phyloP scores from a whole-genome alignment of 1,284 basidiomycete species.

The Pholiota adiposa region DNA sequence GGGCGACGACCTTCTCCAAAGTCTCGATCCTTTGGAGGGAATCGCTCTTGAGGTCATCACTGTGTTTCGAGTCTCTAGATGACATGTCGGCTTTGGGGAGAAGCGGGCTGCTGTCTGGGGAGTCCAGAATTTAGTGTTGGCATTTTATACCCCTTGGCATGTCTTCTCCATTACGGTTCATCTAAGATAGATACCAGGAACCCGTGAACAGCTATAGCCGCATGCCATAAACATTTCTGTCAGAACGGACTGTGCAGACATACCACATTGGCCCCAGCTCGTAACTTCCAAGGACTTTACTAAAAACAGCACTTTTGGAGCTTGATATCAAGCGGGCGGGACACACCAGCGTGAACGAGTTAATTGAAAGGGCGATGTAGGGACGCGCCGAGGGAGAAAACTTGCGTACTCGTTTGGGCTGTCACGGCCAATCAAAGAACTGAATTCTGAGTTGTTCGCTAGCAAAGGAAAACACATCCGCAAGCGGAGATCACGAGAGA shows the following conservation, averaged over 20 bases:
- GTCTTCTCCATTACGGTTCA: neutral
- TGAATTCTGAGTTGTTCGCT: neutral
- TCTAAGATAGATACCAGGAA: conserved; percentile 1
- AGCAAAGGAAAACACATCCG: neutral
- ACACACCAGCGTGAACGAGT: neutral
- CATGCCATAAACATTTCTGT: neutral
- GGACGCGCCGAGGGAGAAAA: neutral
- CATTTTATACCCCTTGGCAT: neutral
- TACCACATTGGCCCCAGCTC: neutral
- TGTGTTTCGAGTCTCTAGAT: conserved; percentile 8
- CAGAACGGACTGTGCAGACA: conserved; percentile 1
- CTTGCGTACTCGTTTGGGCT: neutral
- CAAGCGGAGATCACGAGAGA: neutral
- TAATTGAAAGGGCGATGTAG: neutral
- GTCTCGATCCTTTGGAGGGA: conserved; percentile 2
- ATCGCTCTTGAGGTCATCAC: conserved; percentile 14
- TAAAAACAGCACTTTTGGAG: neutral
- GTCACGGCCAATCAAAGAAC: neutral
- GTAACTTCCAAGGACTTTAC: neutral
- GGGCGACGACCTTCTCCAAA: neutral
- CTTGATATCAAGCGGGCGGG: neutral
- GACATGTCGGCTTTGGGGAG: conserved; percentile 6
- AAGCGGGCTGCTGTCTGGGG: neutral
- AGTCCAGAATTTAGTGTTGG: neutral
- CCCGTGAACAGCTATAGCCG: neutral